A percentile compares a stretch with the other conserved stretches of the same genome.
Evolutionary conservation across 108 stramenopile species (phyloP).

Genomic region (Hondaea fermentalgiana): DNA sequence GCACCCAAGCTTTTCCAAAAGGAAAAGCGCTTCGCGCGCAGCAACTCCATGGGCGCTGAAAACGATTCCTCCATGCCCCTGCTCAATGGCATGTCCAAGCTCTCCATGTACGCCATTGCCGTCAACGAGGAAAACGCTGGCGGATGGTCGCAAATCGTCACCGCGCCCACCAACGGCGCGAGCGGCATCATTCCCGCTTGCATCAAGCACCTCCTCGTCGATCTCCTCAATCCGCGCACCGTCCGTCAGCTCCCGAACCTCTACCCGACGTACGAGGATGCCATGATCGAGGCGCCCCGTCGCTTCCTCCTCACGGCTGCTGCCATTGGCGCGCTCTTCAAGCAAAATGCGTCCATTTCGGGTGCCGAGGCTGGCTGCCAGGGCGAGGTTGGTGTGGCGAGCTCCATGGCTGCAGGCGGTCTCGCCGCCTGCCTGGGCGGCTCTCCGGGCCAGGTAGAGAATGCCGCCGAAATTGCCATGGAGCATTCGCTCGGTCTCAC

Average conservation of each 20-base stretch:
- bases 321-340: background rate
- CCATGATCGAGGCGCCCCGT: background rate
- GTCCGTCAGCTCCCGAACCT: background rate
- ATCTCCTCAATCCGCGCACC: background rate
- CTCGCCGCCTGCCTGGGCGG: conserved; percentile 4
- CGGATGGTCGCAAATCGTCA: conserved; percentile 7
- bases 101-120: conserved; percentile 15
- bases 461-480: conserved; percentile 15
- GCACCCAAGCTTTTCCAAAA: background rate
- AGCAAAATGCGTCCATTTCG: background rate
- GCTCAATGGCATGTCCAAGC: conserved; percentile 10
- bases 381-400: background rate
- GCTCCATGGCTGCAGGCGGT: conserved; percentile 13
- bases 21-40: conserved; percentile 8
- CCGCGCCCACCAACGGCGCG: conserved; percentile 4
- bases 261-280: background rate
- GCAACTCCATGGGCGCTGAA: background rate
- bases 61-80: background rate
- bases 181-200: background rate
- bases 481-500: conserved; percentile 1
- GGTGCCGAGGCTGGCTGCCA: conserved; percentile 7
- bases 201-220: background rate
- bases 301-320: conserved; percentile 6
- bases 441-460: background rate
- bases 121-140: conserved; percentile 15